Base-by-base conservation (phyloP, 1,139 yeast genomes). In the Waltiozyma sp. region DNA sequence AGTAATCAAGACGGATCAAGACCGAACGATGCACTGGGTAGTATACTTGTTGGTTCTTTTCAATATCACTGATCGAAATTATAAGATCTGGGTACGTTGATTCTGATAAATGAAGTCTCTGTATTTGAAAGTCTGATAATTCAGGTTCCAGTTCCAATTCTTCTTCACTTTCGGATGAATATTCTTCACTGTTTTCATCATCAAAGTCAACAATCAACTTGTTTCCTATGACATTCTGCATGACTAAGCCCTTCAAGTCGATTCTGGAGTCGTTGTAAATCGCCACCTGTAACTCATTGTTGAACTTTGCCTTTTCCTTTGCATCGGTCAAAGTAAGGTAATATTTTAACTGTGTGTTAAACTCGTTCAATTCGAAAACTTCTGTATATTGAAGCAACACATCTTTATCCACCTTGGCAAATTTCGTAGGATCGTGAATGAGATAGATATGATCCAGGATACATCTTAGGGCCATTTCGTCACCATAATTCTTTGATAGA, bases 1-100 rank as follows among this genome's bases (percentile, higher is more conserved):
- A 84, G 56, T 80, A 83, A 39, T 75, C 83, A 1, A 83, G 73
- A 40, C 88, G 61, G 9, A 70, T 62, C 35, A 84, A 57, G 45
- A 83, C 72, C 0, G 84, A 70, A 42, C 77, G 67, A 57, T 84
- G 85, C 6, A 71, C 77, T 0, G 91, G 87, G 52, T 75, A 82
- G 46, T 66, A 70, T 2, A 39, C 33, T 5, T 56, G 53, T 9
- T 40, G 41, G 7, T 41, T 34, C 1, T 51, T 61, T 40, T 47
- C 60, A 53, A 39, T 57, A 41, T 45, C 60, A 52, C 59, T 52
- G 39, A 68, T 67, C 2, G 67, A 57, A 1, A 78, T 47, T 3
- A 77, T 62, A 0, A 73, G 60, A 57, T 80, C 87, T 0, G 85
- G 74, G 31, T 60, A 57, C 10, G 40, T 40, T 4, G 42, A 44